phyloP scores from a whole-genome alignment of 352 stramenopile species.

The Phytophthora pini region DNA sequence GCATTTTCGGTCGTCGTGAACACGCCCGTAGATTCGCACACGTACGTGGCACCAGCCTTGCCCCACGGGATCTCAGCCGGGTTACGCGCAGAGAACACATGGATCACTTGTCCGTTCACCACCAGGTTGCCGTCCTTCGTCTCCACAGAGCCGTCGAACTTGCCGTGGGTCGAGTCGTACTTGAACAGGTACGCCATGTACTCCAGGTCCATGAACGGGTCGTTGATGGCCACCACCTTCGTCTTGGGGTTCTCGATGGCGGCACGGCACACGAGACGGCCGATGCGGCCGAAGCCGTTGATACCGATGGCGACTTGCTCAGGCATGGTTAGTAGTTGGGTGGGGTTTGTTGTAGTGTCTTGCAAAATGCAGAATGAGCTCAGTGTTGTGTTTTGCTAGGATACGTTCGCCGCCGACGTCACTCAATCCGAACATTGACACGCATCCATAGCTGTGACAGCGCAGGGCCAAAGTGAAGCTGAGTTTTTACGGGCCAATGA shows the following conservation, averaged over 20 bases:
- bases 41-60: conserved; percentile 90
- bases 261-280: conserved; percentile 94
- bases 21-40: conserved; percentile 89
- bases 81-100: no score
- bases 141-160: conserved; percentile 85
- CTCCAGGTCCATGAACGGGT: conserved; percentile 94
- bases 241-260: conserved; percentile 86
- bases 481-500: no score
- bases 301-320: conserved; percentile 93
- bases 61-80: conserved; percentile 94
- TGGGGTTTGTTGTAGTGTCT: background rate
- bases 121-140: conserved; percentile 85
- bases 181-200: conserved; percentile 97
- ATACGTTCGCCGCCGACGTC: no score
- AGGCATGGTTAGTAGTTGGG: conserved; percentile 1
- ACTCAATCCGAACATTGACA: no score
- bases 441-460: no score
- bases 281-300: conserved; percentile 99
- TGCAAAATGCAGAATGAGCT: background rate
- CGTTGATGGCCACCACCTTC: conserved; percentile 94
- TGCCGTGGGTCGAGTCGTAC: conserved; percentile 93
- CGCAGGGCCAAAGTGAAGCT: no score
- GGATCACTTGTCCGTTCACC: no score
- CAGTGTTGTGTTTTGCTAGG: no score
- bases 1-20: conserved; percentile 94